phyloP scores from a whole-genome alignment of 1,284 basidiomycete genomes.

The Singerocomus rubriflavus region DNA sequence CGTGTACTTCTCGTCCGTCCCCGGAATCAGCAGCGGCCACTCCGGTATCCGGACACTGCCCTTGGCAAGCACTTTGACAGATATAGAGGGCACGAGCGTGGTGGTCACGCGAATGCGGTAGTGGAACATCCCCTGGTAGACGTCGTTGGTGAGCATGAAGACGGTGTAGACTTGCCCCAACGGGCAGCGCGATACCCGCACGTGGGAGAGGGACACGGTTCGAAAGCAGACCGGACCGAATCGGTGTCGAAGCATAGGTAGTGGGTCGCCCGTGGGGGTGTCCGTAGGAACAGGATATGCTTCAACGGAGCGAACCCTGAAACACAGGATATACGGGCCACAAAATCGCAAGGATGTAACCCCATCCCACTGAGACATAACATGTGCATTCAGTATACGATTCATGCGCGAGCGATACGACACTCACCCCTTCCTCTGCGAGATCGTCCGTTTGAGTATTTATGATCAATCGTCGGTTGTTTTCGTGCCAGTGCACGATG shows the following conservation, averaged over 20 bases:
- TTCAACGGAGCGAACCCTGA: slow-evolving; percentile 50
- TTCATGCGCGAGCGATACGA: neutral
- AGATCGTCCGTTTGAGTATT: slow-evolving; percentile 7
- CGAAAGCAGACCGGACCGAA: slow-evolving; percentile 43
- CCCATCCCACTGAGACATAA: slow-evolving; percentile 46
- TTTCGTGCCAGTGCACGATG: slow-evolving; percentile 23
- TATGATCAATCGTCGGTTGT: slow-evolving; percentile 14
- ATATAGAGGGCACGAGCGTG: slow-evolving; percentile 22
- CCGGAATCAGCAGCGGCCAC: neutral
- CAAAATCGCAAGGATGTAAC: slow-evolving; percentile 46
- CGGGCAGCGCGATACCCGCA: slow-evolving; percentile 11
- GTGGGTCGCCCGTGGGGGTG: neutral
- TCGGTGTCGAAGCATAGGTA: slow-evolving; percentile 25
- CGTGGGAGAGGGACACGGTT: slow-evolving; percentile 40
- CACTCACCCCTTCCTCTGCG: slow-evolving; percentile 16
- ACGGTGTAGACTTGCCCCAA: slow-evolving; percentile 24
- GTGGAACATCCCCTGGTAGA: slow-evolving; percentile 51
- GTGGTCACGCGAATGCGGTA: slow-evolving; percentile 37
- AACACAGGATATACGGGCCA: slow-evolving; percentile 46
- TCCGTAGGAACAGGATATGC: slow-evolving; percentile 36
- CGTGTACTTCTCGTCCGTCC: neutral
- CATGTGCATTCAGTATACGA: neutral
- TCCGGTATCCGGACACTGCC: slow-evolving; percentile 24
- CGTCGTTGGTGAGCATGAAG: slow-evolving; percentile 49
- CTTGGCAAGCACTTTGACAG: slow-evolving; percentile 32